These are phyloP conservation scores for Pelargonium nanum DNA, from an alignment of 345 rosid species.

Conservation along the genomic window DNA sequence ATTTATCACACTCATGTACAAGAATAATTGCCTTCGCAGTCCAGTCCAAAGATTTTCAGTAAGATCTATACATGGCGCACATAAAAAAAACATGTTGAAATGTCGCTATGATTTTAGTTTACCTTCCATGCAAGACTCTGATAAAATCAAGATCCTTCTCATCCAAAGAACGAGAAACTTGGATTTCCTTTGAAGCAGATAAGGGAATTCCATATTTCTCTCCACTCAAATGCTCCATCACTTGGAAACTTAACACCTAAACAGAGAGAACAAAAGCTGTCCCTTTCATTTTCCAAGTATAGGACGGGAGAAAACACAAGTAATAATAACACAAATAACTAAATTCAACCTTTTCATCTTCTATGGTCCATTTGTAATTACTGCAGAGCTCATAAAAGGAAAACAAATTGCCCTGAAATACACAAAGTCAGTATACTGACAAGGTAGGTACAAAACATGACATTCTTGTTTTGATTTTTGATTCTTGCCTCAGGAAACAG, in stretches of 20 bases:
- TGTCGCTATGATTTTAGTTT: slow-evolving; percentile 10
- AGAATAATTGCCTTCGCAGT: not conserved
- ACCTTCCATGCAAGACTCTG: slow-evolving; percentile 73
- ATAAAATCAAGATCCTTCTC: slow-evolving; percentile 47
- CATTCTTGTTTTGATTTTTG: slow-evolving; percentile 11
- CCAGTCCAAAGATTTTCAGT: not conserved
- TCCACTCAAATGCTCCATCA: slow-evolving; percentile 17
- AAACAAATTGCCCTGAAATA: slow-evolving; percentile 65
- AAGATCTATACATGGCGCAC: not conserved
- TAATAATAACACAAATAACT: slow-evolving; percentile 5
- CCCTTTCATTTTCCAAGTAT: slow-evolving; percentile 1
- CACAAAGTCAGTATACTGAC: slow-evolving; percentile 15
- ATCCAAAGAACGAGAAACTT: slow-evolving; percentile 11
- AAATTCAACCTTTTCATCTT: slow-evolving; percentile 58
- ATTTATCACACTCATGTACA: not conserved
- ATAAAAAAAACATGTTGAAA: not conserved
- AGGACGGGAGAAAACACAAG: slow-evolving; percentile 7
- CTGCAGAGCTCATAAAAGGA: slow-evolving; percentile 75
- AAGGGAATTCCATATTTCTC: slow-evolving; percentile 16
- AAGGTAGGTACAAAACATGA: slow-evolving; percentile 9
- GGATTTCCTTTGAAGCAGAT: slow-evolving; percentile 25
- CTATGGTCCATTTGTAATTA: slow-evolving; percentile 59
- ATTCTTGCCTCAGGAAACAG: slow-evolving; percentile 64
- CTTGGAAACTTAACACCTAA: slow-evolving; percentile 51
- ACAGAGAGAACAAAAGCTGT: slow-evolving; percentile 11